These are phyloP conservation scores for Globisporangium yorkense DNA, from an alignment of 352 stramenopile species.

Conservation along the genomic window DNA sequence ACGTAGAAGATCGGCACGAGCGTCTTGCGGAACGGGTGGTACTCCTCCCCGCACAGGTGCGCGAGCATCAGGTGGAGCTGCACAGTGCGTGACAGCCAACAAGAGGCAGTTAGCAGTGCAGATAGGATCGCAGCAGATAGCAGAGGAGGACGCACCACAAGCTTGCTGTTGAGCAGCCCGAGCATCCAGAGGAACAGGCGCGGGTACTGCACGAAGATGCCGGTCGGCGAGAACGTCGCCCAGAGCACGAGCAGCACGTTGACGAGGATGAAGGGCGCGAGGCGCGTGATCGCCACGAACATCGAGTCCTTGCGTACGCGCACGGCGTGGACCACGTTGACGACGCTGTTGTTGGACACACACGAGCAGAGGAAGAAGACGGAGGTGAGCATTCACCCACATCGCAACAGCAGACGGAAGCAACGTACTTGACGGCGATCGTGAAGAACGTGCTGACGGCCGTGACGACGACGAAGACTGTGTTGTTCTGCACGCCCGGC, in stretches of 20 bases:
- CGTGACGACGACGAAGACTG: slow-evolving; percentile 65
- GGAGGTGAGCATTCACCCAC: neutral
- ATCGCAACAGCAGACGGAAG: neutral
- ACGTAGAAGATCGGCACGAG: slow-evolving; percentile 89
- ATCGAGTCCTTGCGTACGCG: slow-evolving; percentile 64
- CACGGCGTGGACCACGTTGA: slow-evolving; percentile 71
- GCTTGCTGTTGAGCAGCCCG: slow-evolving; percentile 83
- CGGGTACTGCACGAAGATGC: slow-evolving; percentile 71
- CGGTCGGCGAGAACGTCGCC: slow-evolving; percentile 61
- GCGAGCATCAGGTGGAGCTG: slow-evolving; percentile 87
- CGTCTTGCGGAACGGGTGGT: slow-evolving; percentile 87
- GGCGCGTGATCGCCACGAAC: slow-evolving; percentile 71
- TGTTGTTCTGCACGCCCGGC: slow-evolving; percentile 76
- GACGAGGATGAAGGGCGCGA: slow-evolving; percentile 66
- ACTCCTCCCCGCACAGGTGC: slow-evolving; percentile 83
- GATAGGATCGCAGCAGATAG: neutral
- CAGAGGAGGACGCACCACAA: slow-evolving; percentile 45
- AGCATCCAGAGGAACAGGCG: slow-evolving; percentile 86
- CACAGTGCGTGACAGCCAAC: neutral
- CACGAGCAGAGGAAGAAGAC: slow-evolving; percentile 3
- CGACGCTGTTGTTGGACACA: slow-evolving; percentile 29
- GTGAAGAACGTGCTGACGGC: slow-evolving; percentile 55
- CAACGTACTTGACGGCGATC: slow-evolving; percentile 70
- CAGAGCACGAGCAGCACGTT: slow-evolving; percentile 67
- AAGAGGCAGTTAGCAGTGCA: too few species aligned